Conservation (phyloP, 1,284 basidiomycete species). For the Microbotryum saponariae region DNA sequence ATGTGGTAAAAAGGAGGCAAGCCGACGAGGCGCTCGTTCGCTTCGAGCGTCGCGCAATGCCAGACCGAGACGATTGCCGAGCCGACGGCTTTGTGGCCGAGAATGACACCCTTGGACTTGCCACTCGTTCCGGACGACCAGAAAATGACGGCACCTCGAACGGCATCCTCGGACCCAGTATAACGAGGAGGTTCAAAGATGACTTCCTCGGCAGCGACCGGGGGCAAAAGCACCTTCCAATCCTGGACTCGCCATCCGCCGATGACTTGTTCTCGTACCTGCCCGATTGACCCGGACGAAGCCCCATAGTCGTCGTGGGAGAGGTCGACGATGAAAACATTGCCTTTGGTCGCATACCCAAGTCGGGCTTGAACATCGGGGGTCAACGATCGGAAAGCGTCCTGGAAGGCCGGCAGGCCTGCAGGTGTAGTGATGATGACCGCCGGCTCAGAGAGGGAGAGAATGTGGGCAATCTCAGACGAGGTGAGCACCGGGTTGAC, state of each 20-base stretch:
- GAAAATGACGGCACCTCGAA: conserved; percentile 37
- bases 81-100: conserved; percentile 38
- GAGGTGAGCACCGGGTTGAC: conserved; percentile 41
- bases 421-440: conserved; percentile 38
- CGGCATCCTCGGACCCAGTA: conserved; percentile 14
- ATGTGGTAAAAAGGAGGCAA: conserved; percentile 41
- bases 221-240: conserved; percentile 31
- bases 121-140: conserved; percentile 43
- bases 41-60: conserved; percentile 31
- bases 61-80: conserved; percentile 37
- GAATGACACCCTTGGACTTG: conserved; percentile 41
- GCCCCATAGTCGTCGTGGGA: conserved; percentile 34
- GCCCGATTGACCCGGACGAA: neutral
- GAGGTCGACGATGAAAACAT: conserved; percentile 34
- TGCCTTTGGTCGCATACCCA: conserved; percentile 20
- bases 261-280: neutral
- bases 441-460: conserved; percentile 39
- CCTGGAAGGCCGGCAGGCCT: conserved; percentile 24
- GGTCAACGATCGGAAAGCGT: conserved; percentile 19
- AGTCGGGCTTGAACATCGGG: conserved; percentile 10
- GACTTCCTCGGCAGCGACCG: neutral
- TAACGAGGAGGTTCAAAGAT: conserved; percentile 26
- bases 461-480: conserved; percentile 41
- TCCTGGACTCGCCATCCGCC: conserved; percentile 18
- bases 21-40: conserved; percentile 38